phyloP scores from a whole-genome alignment of 352 stramenopile species.

The Phytopythium kandeliae region DNA sequence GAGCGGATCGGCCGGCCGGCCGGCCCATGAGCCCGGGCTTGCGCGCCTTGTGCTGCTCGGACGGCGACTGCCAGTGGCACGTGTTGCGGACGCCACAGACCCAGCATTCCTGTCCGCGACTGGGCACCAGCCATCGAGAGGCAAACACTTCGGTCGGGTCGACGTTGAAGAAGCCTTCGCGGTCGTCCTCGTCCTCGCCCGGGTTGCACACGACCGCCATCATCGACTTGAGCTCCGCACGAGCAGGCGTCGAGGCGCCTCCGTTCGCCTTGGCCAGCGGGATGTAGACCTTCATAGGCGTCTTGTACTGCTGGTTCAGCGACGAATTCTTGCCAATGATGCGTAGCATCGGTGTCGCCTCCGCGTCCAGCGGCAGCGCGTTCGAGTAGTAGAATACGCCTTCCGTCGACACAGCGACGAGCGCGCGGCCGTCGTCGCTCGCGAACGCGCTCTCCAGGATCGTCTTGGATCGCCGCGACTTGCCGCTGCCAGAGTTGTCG shows the following conservation, averaged over 20 bases:
- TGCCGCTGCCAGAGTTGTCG: constrained; percentile 42
- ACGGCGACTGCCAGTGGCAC: constrained; percentile 45
- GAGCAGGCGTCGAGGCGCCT: not conserved
- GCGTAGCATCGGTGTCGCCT: constrained; percentile 16
- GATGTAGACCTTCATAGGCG: constrained; percentile 69
- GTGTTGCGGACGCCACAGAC: constrained; percentile 74
- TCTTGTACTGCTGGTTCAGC: constrained; percentile 55
- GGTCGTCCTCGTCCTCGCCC: constrained; percentile 53
- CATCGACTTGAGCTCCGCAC: constrained; percentile 31
- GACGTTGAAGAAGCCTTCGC: constrained; percentile 65
- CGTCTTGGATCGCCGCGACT: constrained; percentile 63
- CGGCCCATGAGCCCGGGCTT: constrained; percentile 6
- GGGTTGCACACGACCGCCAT: constrained; percentile 73
- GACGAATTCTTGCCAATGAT: constrained; percentile 73
- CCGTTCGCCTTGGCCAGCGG: constrained; percentile 14
- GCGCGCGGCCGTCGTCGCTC: constrained; percentile 50
- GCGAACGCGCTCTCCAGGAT: constrained; percentile 65
- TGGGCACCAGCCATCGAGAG: constrained; percentile 65
- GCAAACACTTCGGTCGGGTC: constrained; percentile 64
- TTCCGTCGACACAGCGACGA: constrained; percentile 60
- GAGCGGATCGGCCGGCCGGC: constrained; percentile 5
- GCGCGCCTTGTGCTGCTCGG: constrained; percentile 23
- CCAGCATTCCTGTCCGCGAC: constrained; percentile 50
- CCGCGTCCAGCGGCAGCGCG: constrained; percentile 17
- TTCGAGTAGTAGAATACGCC: constrained; percentile 78